Evolutionary conservation across 306 rosid species (phyloP).

Genomic region (Lathyrus oleraceus): DNA sequence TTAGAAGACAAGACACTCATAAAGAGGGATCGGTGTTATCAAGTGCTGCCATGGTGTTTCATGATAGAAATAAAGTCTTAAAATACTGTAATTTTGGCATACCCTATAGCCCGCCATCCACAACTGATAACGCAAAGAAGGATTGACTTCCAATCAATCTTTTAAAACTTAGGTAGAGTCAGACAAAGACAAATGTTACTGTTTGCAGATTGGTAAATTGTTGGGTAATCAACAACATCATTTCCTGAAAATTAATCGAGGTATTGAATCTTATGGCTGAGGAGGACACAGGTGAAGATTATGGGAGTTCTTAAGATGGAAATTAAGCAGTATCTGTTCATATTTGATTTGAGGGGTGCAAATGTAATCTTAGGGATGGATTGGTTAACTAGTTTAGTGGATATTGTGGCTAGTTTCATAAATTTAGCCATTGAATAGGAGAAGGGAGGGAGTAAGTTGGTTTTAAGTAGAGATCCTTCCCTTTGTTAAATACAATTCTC

Average conservation of each 20-base stretch:
- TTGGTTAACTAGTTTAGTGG: not conserved
- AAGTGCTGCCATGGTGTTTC: not conserved
- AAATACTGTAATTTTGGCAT: not conserved
- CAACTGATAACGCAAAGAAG: not conserved
- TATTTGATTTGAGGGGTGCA: not conserved
- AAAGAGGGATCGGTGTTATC: not conserved
- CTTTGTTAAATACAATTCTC: not conserved
- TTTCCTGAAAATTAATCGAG: not conserved
- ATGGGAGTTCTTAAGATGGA: not conserved
- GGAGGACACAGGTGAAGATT: not conserved
- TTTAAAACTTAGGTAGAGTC: too few species aligned
- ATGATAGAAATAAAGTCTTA: not conserved
- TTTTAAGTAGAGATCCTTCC: not conserved
- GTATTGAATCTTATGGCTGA: not conserved
- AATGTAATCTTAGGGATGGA: not conserved
- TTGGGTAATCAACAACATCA: not conserved
- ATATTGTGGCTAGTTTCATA: not conserved
- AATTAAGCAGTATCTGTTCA: not conserved
- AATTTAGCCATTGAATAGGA: slow-evolving; percentile 1
- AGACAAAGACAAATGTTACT: too few species aligned
- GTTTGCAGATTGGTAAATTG: not conserved
- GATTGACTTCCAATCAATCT: not conserved
- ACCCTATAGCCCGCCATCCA: not conserved
- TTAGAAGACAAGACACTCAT: not conserved
- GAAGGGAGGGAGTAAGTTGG: not conserved